Percentiles rank a stretch among this genome's conserved stretches.
phyloP scores from a whole-genome alignment of 345 rosid species.

The Cardamine resedifolia region DNA sequence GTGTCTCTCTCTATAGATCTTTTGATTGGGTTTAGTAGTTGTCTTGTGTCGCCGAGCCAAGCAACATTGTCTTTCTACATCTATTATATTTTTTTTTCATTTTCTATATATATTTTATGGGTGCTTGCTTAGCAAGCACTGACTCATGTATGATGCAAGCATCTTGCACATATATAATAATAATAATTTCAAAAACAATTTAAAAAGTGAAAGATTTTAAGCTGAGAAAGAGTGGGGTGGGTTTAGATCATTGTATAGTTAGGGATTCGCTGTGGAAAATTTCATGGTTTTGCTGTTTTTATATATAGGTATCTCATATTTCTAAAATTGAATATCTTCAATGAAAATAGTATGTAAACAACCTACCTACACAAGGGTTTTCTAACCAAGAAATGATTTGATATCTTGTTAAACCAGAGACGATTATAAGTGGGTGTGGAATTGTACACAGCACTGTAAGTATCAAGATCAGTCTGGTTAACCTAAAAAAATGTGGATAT shows the following conservation, averaged over 20 bases:
- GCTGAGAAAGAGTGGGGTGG: slow-evolving; percentile 7
- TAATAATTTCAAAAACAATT: background rate
- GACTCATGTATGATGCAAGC: slow-evolving; percentile 77
- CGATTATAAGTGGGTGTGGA: background rate
- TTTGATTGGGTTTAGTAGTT: slow-evolving; percentile 51
- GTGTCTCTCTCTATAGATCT: slow-evolving; percentile 27
- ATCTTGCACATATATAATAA: slow-evolving; percentile 17
- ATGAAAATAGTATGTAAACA: background rate
- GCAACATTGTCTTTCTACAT: slow-evolving; percentile 37
- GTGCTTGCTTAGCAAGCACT: slow-evolving; percentile 79
- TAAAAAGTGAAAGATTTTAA: background rate
- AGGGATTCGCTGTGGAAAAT: background rate
- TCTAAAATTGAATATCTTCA: background rate
- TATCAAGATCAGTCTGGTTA: background rate
- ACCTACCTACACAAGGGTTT: background rate
- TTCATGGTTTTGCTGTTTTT: slow-evolving; percentile 14
- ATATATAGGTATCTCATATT: background rate
- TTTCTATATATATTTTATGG: slow-evolving; percentile 22
- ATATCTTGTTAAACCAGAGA: background rate
- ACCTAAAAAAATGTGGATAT: background rate
- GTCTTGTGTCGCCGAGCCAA: slow-evolving; percentile 53
- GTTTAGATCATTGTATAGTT: slow-evolving; percentile 2
- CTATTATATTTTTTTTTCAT: background rate
- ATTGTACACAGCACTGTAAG: background rate
- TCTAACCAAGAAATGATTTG: background rate